A percentile compares a stretch with the other conserved stretches of the same genome.
Evolutionary conservation across 2,329 filamentous ascomycete genomes (phyloP).

Genomic region (Epichloe gansuensis): DNA sequence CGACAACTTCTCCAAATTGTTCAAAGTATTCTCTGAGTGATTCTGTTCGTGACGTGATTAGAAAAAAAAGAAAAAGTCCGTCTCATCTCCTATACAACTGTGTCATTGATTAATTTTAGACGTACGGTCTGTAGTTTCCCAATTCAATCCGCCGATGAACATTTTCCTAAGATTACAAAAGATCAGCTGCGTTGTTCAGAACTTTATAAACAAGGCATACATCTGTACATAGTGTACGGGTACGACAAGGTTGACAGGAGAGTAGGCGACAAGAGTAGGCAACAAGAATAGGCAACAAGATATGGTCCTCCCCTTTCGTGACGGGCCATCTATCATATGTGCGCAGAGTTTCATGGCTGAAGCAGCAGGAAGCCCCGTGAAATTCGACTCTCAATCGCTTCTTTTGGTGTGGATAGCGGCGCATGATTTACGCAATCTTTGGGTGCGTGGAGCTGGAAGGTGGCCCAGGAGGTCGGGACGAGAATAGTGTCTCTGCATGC

Average conservation of each 20-base stretch:
- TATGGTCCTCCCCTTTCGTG: not conserved
- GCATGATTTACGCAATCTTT: not conserved
- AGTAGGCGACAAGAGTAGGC: not conserved
- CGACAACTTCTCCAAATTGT: slow-evolving; percentile 91
- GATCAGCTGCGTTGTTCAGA: slow-evolving; percentile 1
- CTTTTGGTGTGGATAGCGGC: not conserved
- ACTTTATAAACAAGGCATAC: not conserved
- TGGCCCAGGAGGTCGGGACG: not conserved
- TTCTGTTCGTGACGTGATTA: slow-evolving; percentile 42
- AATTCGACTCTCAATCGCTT: not conserved
- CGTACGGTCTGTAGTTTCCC: slow-evolving; percentile 98
- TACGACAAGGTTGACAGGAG: not conserved
- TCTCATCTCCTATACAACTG: not conserved
- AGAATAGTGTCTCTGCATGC: not conserved
- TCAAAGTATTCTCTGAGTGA: slow-evolving; percentile 95
- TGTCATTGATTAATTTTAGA: slow-evolving; percentile 7
- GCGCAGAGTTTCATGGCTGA: not conserved
- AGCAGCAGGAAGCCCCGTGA: not conserved
- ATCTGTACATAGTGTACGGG: not conserved
- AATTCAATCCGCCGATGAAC: slow-evolving; percentile 98
- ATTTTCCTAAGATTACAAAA: slow-evolving; percentile 61
- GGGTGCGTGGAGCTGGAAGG: not conserved
- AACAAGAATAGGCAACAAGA: not conserved
- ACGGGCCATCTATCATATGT: not conserved
- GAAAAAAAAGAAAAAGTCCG: slow-evolving; percentile 8